Conservation (phyloP, 73 alveolate species). For the Blepharisma stoltei region DNA sequence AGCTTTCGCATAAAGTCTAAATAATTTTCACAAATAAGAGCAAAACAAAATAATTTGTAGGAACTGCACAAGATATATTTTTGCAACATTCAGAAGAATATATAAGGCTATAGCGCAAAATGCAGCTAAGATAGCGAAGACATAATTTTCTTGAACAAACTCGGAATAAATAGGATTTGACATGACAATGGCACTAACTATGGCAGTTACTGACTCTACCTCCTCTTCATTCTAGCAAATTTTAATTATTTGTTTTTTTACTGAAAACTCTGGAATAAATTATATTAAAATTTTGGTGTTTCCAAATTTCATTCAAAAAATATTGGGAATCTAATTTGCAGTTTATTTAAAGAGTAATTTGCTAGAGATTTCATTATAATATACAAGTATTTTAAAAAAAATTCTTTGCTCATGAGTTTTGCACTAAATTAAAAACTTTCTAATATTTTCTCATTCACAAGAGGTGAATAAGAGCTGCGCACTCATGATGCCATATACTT, state of each 20-base stretch:
- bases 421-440: too few relatives aligned
- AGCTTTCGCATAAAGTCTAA: slow-evolving; percentile 65
- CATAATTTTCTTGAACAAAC: slow-evolving; percentile 7
- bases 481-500: slow-evolving; percentile 58
- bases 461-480: slow-evolving; percentile 49
- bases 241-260: too few relatives aligned
- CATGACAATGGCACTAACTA: slow-evolving; percentile 29
- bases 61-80: slow-evolving; percentile 62
- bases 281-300: too few relatives aligned
- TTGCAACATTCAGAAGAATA: slow-evolving; percentile 58
- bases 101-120: slow-evolving; percentile 27
- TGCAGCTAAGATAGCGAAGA: slow-evolving; percentile 15
- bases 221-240: too few relatives aligned
- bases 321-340: too few relatives aligned
- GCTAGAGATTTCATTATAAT: too few relatives aligned
- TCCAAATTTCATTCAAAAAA: too few relatives aligned
- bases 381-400: too few relatives aligned
- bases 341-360: too few relatives aligned
- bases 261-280: too few relatives aligned
- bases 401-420: too few relatives aligned
- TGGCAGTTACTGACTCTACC: slow-evolving; percentile 43
- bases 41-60: slow-evolving; percentile 73
- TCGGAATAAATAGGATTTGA: neutral
- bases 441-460: too few relatives aligned
- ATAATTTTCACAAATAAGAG: slow-evolving; percentile 31